phyloP scores from a whole-genome alignment of 192 early-diverging fungal species.

The Coemansia sp. region DNA sequence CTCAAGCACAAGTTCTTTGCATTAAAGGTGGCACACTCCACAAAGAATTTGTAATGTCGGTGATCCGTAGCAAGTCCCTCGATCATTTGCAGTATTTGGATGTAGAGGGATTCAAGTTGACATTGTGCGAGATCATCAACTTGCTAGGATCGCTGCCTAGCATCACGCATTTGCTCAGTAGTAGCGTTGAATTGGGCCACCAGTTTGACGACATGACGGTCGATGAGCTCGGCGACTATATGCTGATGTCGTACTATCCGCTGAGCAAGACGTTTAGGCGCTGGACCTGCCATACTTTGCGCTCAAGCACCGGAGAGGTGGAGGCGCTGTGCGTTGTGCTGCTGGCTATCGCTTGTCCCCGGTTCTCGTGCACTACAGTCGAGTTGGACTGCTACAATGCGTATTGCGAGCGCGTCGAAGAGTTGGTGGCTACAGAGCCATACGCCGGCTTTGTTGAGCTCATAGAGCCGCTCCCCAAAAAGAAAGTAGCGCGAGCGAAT shows the following conservation, averaged over 20 bases:
- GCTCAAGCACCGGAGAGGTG: not conserved
- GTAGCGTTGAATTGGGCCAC: not conserved
- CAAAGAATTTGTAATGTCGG: not conserved
- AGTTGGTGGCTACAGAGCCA: not conserved
- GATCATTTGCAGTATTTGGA: not conserved
- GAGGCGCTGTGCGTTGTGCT: slow-evolving; percentile 13
- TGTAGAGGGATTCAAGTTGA: not conserved
- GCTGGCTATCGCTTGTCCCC: slow-evolving; percentile 21
- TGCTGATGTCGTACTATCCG: not conserved
- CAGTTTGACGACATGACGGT: not conserved
- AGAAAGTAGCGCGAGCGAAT: too few species aligned
- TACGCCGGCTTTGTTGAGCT: not conserved
- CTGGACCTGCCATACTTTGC: not conserved
- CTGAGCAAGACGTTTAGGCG: not conserved
- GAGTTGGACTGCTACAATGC: too few species aligned
- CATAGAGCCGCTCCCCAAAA: not conserved
- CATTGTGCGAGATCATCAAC: not conserved
- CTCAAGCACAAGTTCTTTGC: not conserved
- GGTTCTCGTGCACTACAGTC: not conserved
- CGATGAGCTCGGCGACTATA: not conserved
- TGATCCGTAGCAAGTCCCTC: not conserved
- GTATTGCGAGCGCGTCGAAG: not conserved
- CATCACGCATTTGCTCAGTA: not conserved
- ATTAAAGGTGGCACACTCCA: slow-evolving; percentile 14
- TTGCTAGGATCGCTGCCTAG: not conserved